Conservation (phyloP, 2,329 filamentous ascomycete genomes). For the Sarocladiaceae sp. region DNA sequence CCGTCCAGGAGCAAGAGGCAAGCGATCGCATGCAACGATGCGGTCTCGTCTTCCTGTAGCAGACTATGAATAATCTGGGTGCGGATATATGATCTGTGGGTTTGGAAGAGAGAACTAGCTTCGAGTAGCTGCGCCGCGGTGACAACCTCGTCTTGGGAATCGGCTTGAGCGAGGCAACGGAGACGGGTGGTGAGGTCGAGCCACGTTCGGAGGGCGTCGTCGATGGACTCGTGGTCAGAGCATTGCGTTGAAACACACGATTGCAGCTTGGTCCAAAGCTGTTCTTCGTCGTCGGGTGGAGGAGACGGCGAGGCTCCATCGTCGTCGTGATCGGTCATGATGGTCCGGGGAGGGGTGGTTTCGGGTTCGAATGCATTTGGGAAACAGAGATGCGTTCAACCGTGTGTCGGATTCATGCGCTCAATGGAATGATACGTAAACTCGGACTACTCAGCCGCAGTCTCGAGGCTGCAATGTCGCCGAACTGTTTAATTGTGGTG, state of each 20-base stretch:
- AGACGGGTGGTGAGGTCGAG: slow-evolving; percentile 72
- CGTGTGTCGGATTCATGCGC: neutral
- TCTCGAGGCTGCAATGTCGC: too few relatives aligned
- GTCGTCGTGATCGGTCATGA: slow-evolving; percentile 58
- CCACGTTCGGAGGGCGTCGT: slow-evolving; percentile 82
- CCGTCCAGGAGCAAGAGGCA: slow-evolving; percentile 87
- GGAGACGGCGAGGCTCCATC: slow-evolving; percentile 49
- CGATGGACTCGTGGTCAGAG: slow-evolving; percentile 58
- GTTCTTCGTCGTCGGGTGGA: slow-evolving; percentile 72
- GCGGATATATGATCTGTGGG: slow-evolving; percentile 81
- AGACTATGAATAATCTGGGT: slow-evolving; percentile 90
- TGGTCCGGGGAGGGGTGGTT: slow-evolving; percentile 23
- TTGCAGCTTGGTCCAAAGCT: slow-evolving; percentile 73
- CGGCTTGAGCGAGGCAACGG: slow-evolving; percentile 69
- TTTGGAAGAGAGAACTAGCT: slow-evolving; percentile 67
- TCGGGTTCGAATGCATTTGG: slow-evolving; percentile 29
- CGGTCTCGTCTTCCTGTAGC: slow-evolving; percentile 80
- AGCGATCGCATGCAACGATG: slow-evolving; percentile 75
- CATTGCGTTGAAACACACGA: slow-evolving; percentile 42
- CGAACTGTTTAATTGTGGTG: too few relatives aligned
- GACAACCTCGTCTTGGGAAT: slow-evolving; percentile 74
- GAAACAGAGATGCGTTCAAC: slow-evolving; percentile 1
- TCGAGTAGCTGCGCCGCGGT: slow-evolving; percentile 77
- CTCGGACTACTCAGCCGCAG: too few relatives aligned
- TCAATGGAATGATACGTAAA: neutral